Conservation (phyloP, 2,329 filamentous ascomycete genomes). For the Penicillium psychrosexuale region DNA sequence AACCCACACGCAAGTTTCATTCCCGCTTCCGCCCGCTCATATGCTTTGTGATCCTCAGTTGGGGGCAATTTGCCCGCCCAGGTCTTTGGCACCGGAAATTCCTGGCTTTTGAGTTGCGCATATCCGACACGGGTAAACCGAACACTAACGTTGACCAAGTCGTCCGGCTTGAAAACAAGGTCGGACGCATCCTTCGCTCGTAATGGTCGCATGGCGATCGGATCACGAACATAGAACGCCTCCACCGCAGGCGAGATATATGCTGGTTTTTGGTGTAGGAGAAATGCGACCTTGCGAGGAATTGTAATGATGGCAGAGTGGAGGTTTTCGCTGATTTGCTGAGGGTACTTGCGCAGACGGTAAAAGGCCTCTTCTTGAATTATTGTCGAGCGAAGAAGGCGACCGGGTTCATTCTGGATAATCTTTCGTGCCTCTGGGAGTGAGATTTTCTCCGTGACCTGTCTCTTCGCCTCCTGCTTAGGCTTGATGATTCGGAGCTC, state of each 20-base stretch:
- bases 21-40: slow-evolving; percentile 61
- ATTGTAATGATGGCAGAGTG: slow-evolving; percentile 72
- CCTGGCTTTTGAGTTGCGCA: slow-evolving; percentile 84
- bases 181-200: slow-evolving; percentile 53
- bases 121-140: slow-evolving; percentile 86
- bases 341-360: slow-evolving; percentile 77
- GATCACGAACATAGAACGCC: slow-evolving; percentile 87
- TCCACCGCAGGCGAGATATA: slow-evolving; percentile 82
- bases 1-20: slow-evolving; percentile 91
- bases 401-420: slow-evolving; percentile 55
- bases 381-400: slow-evolving; percentile 66
- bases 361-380: slow-evolving; percentile 91
- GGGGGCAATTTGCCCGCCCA: slow-evolving; percentile 49
- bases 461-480: slow-evolving; percentile 46
- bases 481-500: slow-evolving; percentile 68
- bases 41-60: slow-evolving; percentile 45
- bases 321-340: slow-evolving; percentile 68
- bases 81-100: slow-evolving; percentile 64
- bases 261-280: slow-evolving; percentile 71
- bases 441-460: slow-evolving; percentile 50
- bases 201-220: slow-evolving; percentile 68
- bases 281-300: slow-evolving; percentile 75
- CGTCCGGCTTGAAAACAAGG: slow-evolving; percentile 68
- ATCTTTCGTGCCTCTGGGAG: slow-evolving; percentile 62
- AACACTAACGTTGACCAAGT: slow-evolving; percentile 75